These are phyloP conservation scores for Kwoniella sp. DNA, from an alignment of 768 basidiomycete species.

Conservation along the genomic window DNA sequence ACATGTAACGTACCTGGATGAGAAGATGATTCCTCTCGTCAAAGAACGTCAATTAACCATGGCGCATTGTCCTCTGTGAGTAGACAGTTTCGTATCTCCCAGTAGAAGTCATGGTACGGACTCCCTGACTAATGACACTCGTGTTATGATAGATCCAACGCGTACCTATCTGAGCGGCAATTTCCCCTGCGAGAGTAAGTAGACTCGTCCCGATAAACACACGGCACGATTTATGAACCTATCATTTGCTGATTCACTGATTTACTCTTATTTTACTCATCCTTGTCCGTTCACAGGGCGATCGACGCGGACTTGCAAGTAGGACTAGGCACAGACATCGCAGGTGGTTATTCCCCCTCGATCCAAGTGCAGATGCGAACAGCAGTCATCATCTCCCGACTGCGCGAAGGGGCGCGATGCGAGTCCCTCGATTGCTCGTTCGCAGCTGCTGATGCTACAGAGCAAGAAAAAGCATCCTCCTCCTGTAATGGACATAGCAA, in stretches of 20 bases:
- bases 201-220: no score
- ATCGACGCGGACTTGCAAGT: slow-evolving; percentile 66
- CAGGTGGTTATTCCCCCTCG: slow-evolving; percentile 79
- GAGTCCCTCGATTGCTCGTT: slow-evolving; percentile 14
- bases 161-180: slow-evolving; percentile 68
- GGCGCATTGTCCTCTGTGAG: slow-evolving; percentile 76
- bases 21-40: slow-evolving; percentile 62
- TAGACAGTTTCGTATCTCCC: neutral
- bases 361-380: slow-evolving; percentile 79
- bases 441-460: slow-evolving; percentile 4
- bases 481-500: no score
- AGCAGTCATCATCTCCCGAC: slow-evolving; percentile 70
- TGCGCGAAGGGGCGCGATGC: slow-evolving; percentile 62
- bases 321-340: slow-evolving; percentile 82
- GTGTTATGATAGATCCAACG: slow-evolving; percentile 63
- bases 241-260: neutral
- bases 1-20: slow-evolving; percentile 80
- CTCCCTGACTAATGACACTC: no score
- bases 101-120: no score
- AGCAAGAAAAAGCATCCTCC: neutral
- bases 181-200: slow-evolving; percentile 46
- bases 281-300: slow-evolving; percentile 65
- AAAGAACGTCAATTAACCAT: slow-evolving; percentile 63
- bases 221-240: neutral
- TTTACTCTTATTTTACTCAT: slow-evolving; percentile 51